phyloP scores from a whole-genome alignment of 331 rosid genomes.

The Malus hybrid region DNA sequence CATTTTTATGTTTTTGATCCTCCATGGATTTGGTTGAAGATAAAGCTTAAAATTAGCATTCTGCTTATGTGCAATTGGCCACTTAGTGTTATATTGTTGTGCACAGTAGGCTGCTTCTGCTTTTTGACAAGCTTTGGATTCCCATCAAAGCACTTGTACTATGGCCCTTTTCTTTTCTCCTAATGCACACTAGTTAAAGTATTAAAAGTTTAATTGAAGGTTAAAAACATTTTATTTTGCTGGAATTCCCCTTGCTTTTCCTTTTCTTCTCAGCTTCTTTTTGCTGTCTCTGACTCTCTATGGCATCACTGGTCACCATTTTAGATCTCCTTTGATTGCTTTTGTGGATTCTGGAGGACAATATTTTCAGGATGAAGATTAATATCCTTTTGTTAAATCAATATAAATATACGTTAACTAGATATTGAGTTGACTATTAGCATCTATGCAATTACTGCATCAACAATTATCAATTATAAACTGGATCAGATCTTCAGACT shows the following conservation, averaged over 20 bases:
- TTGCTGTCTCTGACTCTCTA: neutral
- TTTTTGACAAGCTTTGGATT: constrained; percentile 42
- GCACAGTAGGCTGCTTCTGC: constrained; percentile 20
- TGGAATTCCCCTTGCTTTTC: constrained; percentile 11
- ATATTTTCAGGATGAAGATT: neutral
- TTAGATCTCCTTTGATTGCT: neutral
- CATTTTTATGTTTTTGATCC: constrained; percentile 35
- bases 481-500: neutral
- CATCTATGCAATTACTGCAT: neutral
- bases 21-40: constrained; percentile 26
- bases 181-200: constrained; percentile 29
- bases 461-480: neutral
- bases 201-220: constrained; percentile 20
- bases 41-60: neutral
- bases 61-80: constrained; percentile 6
- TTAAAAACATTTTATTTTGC: neutral
- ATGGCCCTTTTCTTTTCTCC: constrained; percentile 23
- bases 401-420: neutral
- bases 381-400: neutral
- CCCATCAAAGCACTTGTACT: constrained; percentile 38
- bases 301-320: too few relatives aligned
- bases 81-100: constrained; percentile 25
- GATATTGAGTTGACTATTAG: neutral
- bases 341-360: constrained; percentile 5
- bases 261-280: neutral